These are phyloP conservation scores for Haemoproteus tartakovskyi DNA, from an alignment of 169 alveolate genomes.

Conservation along the genomic window DNA sequence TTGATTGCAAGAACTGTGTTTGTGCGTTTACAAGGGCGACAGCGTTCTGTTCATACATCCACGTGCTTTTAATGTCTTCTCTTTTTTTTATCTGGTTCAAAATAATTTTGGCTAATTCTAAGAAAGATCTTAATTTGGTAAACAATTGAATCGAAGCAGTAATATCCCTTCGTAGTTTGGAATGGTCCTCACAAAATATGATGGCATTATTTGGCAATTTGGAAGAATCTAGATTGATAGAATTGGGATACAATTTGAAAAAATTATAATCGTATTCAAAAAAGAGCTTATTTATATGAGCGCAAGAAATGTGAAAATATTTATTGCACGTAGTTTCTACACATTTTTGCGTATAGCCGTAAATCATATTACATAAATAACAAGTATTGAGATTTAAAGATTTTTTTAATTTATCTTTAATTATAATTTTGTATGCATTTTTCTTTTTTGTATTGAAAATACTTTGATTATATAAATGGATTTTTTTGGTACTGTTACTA, in stretches of 20 bases:
- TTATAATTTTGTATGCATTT: constrained; percentile 34
- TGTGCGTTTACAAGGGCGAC: not conserved
- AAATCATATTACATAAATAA: constrained; percentile 36
- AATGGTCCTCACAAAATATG: constrained; percentile 45
- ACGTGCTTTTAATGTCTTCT: constrained; percentile 37
- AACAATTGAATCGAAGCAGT: constrained; percentile 38
- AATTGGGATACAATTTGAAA: constrained; percentile 38
- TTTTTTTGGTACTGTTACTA: too few species aligned
- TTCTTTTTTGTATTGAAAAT: too few species aligned
- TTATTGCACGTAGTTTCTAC: constrained; percentile 28
- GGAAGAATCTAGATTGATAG: not conserved
- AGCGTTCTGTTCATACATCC: constrained; percentile 15
- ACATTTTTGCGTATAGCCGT: constrained; percentile 63
- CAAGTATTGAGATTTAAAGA: constrained; percentile 30
- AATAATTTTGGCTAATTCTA: constrained; percentile 43
- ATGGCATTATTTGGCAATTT: not conserved
- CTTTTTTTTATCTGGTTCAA: constrained; percentile 53
- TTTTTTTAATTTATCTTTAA: constrained; percentile 53
- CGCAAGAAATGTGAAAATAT: constrained; percentile 57
- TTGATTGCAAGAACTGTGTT: not conserved
- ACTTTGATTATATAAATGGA: too few species aligned
- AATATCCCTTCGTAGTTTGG: constrained; percentile 24
- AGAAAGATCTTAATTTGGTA: constrained; percentile 39
- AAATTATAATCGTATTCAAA: constrained; percentile 52
- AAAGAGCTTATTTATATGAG: constrained; percentile 22